These are phyloP conservation scores for Roridomyces roridus DNA, from an alignment of 768 basidiomycete species.

Conservation along the genomic window DNA sequence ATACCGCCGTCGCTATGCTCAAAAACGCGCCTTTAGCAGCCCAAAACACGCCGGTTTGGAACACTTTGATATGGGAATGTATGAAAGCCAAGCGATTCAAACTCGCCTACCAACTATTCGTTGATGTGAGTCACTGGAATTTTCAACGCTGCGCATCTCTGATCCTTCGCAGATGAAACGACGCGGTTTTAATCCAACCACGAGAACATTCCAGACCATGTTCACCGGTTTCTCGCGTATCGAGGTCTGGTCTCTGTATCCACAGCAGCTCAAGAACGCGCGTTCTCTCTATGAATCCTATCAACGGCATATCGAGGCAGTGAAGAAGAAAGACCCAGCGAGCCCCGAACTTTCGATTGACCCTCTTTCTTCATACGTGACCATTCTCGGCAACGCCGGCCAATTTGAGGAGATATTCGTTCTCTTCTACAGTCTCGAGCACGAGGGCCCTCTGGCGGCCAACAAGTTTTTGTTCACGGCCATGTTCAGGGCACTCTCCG, in stretches of 20 bases:
- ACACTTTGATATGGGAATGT: slow-evolving; percentile 73
- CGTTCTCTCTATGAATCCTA: slow-evolving; percentile 67
- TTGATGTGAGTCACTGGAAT: slow-evolving; percentile 58
- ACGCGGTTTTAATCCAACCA: slow-evolving; percentile 74
- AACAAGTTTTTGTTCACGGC: slow-evolving; percentile 66
- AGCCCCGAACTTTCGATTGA: slow-evolving; percentile 54
- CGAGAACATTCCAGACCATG: slow-evolving; percentile 72
- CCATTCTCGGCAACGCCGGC: slow-evolving; percentile 65
- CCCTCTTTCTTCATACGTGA: slow-evolving; percentile 68
- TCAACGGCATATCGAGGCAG: slow-evolving; percentile 52
- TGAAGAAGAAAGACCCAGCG: slow-evolving; percentile 53
- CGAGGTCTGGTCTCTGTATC: slow-evolving; percentile 60
- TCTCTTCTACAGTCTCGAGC: slow-evolving; percentile 71
- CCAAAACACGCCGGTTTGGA: slow-evolving; percentile 81
- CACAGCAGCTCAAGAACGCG: slow-evolving; percentile 68
- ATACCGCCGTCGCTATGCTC: slow-evolving; percentile 70
- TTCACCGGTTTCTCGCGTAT: slow-evolving; percentile 69
- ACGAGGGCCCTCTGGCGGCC: slow-evolving; percentile 67
- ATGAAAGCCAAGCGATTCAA: slow-evolving; percentile 63
- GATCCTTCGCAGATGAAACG: slow-evolving; percentile 74
- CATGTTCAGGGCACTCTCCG: slow-evolving; percentile 61
- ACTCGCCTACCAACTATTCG: slow-evolving; percentile 68
- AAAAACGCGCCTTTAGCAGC: slow-evolving; percentile 74
- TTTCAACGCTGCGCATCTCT: slow-evolving; percentile 1
- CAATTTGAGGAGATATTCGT: slow-evolving; percentile 75